These are phyloP conservation scores for Lasiodiplodia gonubiensis DNA, from an alignment of 2,329 filamentous ascomycete genomes.

Conservation along the genomic window DNA sequence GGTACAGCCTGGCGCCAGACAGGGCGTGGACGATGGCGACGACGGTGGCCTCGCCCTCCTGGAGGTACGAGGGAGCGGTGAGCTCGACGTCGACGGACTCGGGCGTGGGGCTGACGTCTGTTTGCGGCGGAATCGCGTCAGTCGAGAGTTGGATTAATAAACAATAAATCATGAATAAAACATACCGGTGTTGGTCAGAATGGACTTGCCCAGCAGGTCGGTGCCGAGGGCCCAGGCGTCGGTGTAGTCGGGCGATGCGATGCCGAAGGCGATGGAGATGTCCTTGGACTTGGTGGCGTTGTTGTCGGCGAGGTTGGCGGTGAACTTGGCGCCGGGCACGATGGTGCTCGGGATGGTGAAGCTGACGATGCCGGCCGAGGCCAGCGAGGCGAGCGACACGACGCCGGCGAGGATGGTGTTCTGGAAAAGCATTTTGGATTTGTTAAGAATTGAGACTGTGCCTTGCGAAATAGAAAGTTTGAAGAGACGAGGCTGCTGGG, in stretches of 20 bases:
- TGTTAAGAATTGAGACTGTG: not conserved
- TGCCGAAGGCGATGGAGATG: conserved; percentile 19
- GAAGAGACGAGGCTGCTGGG: too few relatives aligned
- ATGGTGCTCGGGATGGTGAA: conserved; percentile 18
- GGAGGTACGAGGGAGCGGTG: not conserved
- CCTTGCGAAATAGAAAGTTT: not conserved
- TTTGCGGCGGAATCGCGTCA: too few relatives aligned
- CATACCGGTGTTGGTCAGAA: conserved; percentile 20
- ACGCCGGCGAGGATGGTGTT: conserved; percentile 17
- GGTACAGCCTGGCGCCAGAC: conserved; percentile 2
- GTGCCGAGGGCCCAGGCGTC: not conserved
- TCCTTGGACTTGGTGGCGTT: conserved; percentile 15
- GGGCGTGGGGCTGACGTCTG: conserved; percentile 4
- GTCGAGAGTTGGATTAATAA: not conserved
- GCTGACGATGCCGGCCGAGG: conserved; percentile 19
- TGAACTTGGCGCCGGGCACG: conserved; percentile 11
- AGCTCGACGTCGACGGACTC: conserved; percentile 11
- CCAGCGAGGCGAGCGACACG: conserved; percentile 12
- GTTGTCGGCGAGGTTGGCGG: conserved; percentile 10
- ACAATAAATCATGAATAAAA: not conserved
- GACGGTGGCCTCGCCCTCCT: conserved; percentile 10
- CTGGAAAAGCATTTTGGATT: conserved; percentile 5
- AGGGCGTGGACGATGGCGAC: conserved; percentile 7
- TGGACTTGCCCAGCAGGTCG: conserved; percentile 4
- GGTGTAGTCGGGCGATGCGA: not conserved